phyloP scores from a whole-genome alignment of 1,284 basidiomycete species.

The Tylopilus orsonianus region DNA sequence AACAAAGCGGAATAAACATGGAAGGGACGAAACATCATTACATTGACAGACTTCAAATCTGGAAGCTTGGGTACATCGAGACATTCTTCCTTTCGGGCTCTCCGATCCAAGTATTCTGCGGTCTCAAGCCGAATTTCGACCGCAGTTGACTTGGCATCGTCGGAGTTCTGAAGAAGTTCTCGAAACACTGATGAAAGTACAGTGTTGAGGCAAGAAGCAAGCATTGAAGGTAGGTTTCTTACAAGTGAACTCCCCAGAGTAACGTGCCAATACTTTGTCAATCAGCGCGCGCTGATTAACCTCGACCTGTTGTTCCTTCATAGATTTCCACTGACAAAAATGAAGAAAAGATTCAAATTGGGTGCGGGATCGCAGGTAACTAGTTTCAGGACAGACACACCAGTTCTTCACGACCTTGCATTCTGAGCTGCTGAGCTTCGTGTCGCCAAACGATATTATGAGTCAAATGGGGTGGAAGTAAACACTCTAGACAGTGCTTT shows the following conservation, averaged over 20 bases:
- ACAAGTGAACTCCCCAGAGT: slow-evolving; percentile 4
- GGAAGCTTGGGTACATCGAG: neutral
- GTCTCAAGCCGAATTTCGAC: slow-evolving; percentile 82
- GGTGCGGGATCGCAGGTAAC: no score
- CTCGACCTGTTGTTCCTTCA: slow-evolving; percentile 5
- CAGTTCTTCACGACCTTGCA: neutral
- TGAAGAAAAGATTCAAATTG: no score
- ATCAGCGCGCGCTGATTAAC: slow-evolving; percentile 27
- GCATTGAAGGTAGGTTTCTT: neutral
- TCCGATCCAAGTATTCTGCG: neutral
- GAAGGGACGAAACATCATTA: neutral
- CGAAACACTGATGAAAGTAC: slow-evolving; percentile 62
- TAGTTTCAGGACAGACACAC: neutral
- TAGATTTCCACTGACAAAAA: neutral
- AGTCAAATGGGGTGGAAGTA: neutral
- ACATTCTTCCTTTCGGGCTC: neutral
- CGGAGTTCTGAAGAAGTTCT: slow-evolving; percentile 91
- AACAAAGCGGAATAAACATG: neutral
- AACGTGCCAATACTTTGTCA: slow-evolving; percentile 1
- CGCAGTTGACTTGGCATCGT: slow-evolving; percentile 70
- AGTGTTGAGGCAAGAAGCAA: neutral
- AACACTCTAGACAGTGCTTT: neutral
- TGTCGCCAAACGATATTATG: neutral
- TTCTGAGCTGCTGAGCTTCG: neutral
- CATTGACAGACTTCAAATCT: slow-evolving; percentile 1